phyloP scores from a whole-genome alignment of 768 basidiomycete genomes.

The Lactarius tabidus region DNA sequence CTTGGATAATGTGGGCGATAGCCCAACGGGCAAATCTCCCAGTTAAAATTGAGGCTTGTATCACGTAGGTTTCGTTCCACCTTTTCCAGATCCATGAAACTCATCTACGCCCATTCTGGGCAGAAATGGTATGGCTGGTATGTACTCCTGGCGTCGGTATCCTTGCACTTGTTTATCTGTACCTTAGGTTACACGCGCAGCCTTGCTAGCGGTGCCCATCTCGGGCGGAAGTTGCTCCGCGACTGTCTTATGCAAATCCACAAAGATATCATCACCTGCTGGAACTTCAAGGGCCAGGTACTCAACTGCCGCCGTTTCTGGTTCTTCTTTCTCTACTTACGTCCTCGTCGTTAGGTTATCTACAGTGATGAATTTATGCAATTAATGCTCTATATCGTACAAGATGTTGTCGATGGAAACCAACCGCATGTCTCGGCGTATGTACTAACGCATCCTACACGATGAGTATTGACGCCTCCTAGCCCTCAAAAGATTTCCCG shows the following conservation, averaged over 20 bases:
- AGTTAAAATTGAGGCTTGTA: not conserved
- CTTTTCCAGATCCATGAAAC: not conserved
- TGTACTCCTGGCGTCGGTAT: not conserved
- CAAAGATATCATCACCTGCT: too few relatives aligned
- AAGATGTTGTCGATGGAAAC: not conserved
- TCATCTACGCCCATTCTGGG: not conserved
- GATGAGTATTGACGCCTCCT: not conserved
- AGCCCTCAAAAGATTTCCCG: too few relatives aligned
- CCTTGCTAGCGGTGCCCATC: too few relatives aligned
- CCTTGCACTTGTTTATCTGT: not conserved
- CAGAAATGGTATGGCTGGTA: not conserved
- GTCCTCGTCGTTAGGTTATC: too few relatives aligned
- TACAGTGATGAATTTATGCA: not conserved
- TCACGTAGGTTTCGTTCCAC: not conserved
- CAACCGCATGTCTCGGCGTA: not conserved
- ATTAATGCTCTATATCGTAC: not conserved
- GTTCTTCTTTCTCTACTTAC: too few relatives aligned
- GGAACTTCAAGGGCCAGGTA: too few relatives aligned
- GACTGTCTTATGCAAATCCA: not conserved
- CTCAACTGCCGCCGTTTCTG: too few relatives aligned
- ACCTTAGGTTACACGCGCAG: not conserved
- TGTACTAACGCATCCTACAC: not conserved
- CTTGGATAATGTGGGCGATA: not conserved
- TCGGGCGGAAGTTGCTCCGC: not conserved
- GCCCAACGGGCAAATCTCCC: not conserved